phyloP scores from a whole-genome alignment of 2,329 filamentous ascomycete species.

The Periconia digitata region DNA sequence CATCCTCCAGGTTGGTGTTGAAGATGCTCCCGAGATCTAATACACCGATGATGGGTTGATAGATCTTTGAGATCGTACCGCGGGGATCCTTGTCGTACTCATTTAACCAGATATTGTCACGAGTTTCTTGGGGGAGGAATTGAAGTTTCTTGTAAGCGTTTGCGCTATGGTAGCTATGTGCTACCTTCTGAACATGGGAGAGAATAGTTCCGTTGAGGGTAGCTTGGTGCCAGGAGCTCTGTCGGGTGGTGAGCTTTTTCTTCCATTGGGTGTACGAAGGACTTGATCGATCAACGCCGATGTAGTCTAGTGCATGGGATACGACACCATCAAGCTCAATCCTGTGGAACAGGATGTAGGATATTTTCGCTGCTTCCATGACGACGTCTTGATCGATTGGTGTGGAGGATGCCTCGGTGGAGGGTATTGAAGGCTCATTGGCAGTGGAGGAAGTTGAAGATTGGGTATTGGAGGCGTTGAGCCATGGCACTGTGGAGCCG shows the following conservation, averaged over 20 bases:
- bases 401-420: background rate
- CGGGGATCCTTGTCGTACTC: conserved; percentile 7
- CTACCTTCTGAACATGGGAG: conserved; percentile 3
- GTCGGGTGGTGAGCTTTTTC: background rate
- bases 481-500: conserved; percentile 2
- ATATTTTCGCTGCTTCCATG: conserved; percentile 2
- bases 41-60: conserved; percentile 4
- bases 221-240: conserved; percentile 3
- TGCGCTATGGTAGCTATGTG: conserved; percentile 6
- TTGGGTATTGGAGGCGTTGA: background rate
- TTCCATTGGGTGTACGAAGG: background rate
- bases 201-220: conserved; percentile 6
- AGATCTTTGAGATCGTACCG: conserved; percentile 1
- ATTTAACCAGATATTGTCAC: conserved; percentile 3
- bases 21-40: conserved; percentile 2
- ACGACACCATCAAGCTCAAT: background rate
- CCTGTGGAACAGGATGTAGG: conserved; percentile 6
- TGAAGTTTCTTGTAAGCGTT: conserved; percentile 1
- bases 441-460: background rate
- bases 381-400: conserved; percentile 1
- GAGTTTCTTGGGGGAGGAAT: background rate
- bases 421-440: background rate
- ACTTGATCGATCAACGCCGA: background rate
- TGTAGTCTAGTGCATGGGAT: background rate
- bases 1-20: background rate